phyloP scores from a whole-genome alignment of 2,329 filamentous ascomycete genomes.

The Arachnomyces sp. region DNA sequence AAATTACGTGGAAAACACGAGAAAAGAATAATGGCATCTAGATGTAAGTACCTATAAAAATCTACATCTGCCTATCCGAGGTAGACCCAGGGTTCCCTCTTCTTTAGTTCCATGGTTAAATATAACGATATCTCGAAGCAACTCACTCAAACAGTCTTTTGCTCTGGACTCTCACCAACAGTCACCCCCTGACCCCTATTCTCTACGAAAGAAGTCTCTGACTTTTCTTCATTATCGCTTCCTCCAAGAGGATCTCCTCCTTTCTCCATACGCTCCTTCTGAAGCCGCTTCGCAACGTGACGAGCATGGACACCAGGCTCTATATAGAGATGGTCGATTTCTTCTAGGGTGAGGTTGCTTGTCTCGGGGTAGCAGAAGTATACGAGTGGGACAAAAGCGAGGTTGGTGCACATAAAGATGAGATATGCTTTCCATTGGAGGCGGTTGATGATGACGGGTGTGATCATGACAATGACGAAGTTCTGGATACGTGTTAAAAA shows the following conservation, averaged over 20 bases:
- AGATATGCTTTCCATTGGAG: conserved; percentile 29
- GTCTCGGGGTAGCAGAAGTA: conserved; percentile 43
- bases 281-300: conserved; percentile 6
- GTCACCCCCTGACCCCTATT: too few species aligned
- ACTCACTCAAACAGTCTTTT: too few species aligned
- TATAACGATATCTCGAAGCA: too few species aligned
- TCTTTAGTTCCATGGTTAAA: too few species aligned
- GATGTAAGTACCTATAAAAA: too few species aligned
- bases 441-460: conserved; percentile 24
- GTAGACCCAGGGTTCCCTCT: too few species aligned
- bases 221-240: conserved; percentile 3
- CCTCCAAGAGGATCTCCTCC: conserved; percentile 1
- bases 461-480: conserved; percentile 37
- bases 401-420: conserved; percentile 29
- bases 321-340: conserved; percentile 37
- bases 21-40: too few species aligned
- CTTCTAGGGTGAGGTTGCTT: conserved; percentile 35
- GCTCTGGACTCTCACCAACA: too few species aligned
- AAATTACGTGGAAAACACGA: too few species aligned
- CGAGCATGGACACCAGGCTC: conserved; percentile 4
- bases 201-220: not conserved
- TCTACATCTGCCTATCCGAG: too few species aligned
- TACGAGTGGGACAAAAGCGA: conserved; percentile 33
- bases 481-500: conserved; percentile 24
- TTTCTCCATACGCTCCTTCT: conserved; percentile 5